These are phyloP conservation scores for Geotrichum reessii DNA, from an alignment of 1,139 yeast species.

Conservation along the genomic window DNA sequence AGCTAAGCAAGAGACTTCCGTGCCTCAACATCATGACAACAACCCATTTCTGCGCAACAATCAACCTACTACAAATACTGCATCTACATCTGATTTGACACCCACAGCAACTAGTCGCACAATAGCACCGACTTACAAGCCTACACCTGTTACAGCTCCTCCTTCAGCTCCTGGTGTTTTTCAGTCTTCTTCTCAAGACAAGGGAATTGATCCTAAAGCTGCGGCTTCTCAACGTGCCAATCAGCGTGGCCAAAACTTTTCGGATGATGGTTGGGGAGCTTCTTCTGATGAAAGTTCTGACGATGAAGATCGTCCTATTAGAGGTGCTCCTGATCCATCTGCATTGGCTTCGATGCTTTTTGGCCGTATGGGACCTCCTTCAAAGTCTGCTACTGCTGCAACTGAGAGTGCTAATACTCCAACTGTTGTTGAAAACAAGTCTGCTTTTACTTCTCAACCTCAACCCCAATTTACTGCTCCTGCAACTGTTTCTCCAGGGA, in stretches of 20 bases:
- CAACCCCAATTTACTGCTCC: conserved; percentile 14
- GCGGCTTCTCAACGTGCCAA: conserved; percentile 52
- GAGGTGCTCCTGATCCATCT: conserved; percentile 46
- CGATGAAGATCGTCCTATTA: conserved; percentile 46
- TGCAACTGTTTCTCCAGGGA: conserved; percentile 15
- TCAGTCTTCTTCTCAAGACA: conserved; percentile 32
- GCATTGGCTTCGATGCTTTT: conserved; percentile 58
- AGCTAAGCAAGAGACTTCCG: conserved; percentile 3
- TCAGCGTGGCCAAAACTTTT: conserved; percentile 46
- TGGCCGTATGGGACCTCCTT: conserved; percentile 52
- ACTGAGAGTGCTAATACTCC: conserved; percentile 11
- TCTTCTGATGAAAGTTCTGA: conserved; percentile 40
- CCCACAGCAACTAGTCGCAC: conserved; percentile 3
- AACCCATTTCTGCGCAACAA: conserved; percentile 24
- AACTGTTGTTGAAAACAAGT: conserved; percentile 7
- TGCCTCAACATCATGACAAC: conserved; percentile 23
- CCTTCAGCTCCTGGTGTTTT: conserved; percentile 19
- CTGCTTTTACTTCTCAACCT: conserved; percentile 18
- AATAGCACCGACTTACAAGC: conserved; percentile 5
- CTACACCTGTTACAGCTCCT: conserved; percentile 20
- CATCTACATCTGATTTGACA: conserved; percentile 13
- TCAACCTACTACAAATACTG: conserved; percentile 16
- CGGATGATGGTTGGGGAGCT: conserved; percentile 54
- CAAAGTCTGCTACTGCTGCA: conserved; percentile 13
- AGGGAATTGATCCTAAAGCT: conserved; percentile 42